Base-by-base conservation (phyloP, 768 basidiomycete species). In the Boletus speciosus region DNA sequence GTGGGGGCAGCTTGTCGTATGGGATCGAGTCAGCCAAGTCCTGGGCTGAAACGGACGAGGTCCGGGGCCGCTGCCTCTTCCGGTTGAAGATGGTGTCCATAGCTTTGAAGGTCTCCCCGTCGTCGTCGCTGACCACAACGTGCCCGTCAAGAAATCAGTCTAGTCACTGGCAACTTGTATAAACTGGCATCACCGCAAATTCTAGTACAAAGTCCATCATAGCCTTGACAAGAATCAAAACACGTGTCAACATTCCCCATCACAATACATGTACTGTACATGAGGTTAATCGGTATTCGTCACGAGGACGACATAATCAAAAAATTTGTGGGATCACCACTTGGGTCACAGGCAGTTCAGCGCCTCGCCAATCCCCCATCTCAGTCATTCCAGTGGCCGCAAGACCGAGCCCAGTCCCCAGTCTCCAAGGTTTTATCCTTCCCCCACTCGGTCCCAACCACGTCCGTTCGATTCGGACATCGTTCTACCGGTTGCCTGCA, bases 61-160 rank as follows among this genome's bases (percentile, higher is more conserved):
- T 83, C 48, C 87, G 80, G 48, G 84, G 79, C 16, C 70, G 61
- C 45, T 72, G 71, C 65, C 78, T 86, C 75, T 78, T 86, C 64
- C 85, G 78, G 47, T 81, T 82, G 68, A 90, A 87, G 47, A 90
- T 61, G 42, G 73, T 78, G 53, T 85, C 84, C 88, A 90, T 90
- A 49, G 35, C 29, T 52, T 42, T 51, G 45, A 38, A 47, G 31
- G n/a, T 52, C 37, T 47, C 40, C 35, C 39, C 51, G 64, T 54
- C 54, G 59, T 63, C 34, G 54, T 54, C 48, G 54, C 37, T 49
- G 48, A 51, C 51, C 35, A 49, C 57, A 46, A 38, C 51, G 56
- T 52, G 25, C 51, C 40, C 49, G 54, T 46, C 34, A 15, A 50
- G 45, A 41, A 21, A 49, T 50, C 34, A 31, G 47, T 11, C 31